Base-by-base conservation (phyloP, 495 filamentous ascomycete species). In the Annulohypoxylon maeteangense region DNA sequence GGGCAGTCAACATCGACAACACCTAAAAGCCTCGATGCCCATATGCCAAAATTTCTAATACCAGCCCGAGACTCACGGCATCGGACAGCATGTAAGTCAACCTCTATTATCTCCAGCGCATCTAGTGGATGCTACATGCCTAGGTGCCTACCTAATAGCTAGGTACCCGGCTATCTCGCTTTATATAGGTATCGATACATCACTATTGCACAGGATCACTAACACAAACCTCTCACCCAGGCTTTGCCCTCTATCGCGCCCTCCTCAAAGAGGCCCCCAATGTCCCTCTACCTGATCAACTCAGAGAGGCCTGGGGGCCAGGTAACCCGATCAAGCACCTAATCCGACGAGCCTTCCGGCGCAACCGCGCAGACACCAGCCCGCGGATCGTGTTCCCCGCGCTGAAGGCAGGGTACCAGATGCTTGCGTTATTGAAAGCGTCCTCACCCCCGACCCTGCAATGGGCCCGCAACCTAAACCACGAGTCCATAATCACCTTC, bases 241-340 rank as follows among this genome's bases (percentile, higher is more conserved):
- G 90, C 75, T 82, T 91, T 72, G 87, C 91, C 34, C 89, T 95
- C 57, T 94, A 90, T 78, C 85, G 90, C 71, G 87, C 90, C 31
- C 87, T 95, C 71, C 81, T 93, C 34, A 87, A 85, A 67, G 86
- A 87, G 81, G 88, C 81, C 73, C 74, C 78, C 18, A 81, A 76
- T 58, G 75, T 90, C 55, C 80, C 84, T n/a, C 72, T 84, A 60
- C 78, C 68, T 63, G 72, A 66, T 76, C 80, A 71, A 72, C 82
- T 78, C 78, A 80, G 67, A 38, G 65, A 50, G 53, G 81, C 58
- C 74, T 86, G 67, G 77, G 81, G 72, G 67, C 78, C 63, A 70
- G 83, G 34, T 73, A 79, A 81, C 72, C 82, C 81, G 1, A 68
- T 83, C 66, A 65, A 65, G 7, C 63, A 76, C 40, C 78, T 81